Base-by-base conservation (phyloP, 2,329 filamentous ascomycete genomes). In the Trichoderma oligosporum region DNA sequence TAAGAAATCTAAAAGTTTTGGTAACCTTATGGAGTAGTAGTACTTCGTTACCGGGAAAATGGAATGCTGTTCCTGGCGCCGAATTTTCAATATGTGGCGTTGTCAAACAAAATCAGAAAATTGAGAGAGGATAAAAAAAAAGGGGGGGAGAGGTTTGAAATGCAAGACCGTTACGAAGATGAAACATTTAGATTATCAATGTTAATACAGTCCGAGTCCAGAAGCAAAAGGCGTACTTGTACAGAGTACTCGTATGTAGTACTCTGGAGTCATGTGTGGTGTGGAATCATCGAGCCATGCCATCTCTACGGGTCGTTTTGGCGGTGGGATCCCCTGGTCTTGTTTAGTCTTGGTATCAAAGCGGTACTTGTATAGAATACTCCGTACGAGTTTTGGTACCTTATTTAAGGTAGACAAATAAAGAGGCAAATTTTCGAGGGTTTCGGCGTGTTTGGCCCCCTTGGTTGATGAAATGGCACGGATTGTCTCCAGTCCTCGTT, bases 271-370 rank as follows among this genome's bases (percentile, higher is more conserved):
- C 14, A 22, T 16, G 20, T 36, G 39, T 11, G 5, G 27, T 31
- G 11, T 45, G 51, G 51, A 46, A 36, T 36, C 20, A 29, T 45
- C 31, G 51, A 55, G 41, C 33, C 51, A 29, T 14, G n/a, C 27
- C 27, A 45, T 53, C 49, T 27, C 49, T 39, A 45, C 51, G 51
- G 41, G 25, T 36, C 24, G 51, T 54, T 54, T 45, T 45, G 51
- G 39, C 51, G 51, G 29, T 54, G 51, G 39, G 22, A 45, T 45
- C 39, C 39, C 51, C 51, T 54, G 49, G 35, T 25, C 29, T 4
- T 45, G 25, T 3, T 44, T n/a, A n/a, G n/a, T n/a, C n/a, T n/a
- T n/a, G n/a, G n/a, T n/a, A n/a, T n/a, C n/a, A n/a, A n/a, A n/a
- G n/a, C n/a, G n/a, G n/a, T n/a, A n/a, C n/a, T n/a, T n/a, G n/a